Conservation (phyloP, 805 yeast species). For the Wickerhamiella spandovensis region DNA sequence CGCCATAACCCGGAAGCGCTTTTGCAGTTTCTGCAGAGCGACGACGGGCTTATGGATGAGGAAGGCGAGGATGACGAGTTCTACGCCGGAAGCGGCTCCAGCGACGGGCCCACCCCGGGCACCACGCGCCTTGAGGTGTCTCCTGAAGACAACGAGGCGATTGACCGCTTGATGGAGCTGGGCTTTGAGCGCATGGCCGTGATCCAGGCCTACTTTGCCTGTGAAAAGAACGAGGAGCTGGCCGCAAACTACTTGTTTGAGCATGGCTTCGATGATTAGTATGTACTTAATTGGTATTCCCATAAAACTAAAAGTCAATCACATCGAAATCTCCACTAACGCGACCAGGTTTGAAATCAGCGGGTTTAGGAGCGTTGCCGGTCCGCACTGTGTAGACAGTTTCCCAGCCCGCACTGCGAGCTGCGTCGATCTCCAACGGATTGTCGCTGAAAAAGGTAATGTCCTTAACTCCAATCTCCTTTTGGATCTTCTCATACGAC, state of each 20-base stretch:
- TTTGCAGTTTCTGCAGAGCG: conserved; percentile 47
- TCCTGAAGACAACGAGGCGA: conserved; percentile 79
- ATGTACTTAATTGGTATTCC: not conserved
- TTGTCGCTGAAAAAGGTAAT: conserved; percentile 72
- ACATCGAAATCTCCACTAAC: not conserved
- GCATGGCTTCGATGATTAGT: conserved; percentile 21
- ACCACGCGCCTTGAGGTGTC: conserved; percentile 37
- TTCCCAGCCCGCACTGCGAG: conserved; percentile 47
- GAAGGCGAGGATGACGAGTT: conserved; percentile 29
- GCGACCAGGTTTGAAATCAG: not conserved
- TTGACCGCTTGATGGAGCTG: conserved; percentile 74
- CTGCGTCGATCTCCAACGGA: conserved; percentile 64
- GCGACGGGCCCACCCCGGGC: conserved; percentile 12
- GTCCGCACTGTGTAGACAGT: conserved; percentile 53
- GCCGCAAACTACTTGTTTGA: conserved; percentile 83
- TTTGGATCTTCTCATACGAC: conserved; percentile 48
- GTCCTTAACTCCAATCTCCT: conserved; percentile 26
- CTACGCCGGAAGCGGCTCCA: conserved; percentile 29
- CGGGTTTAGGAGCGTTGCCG: conserved; percentile 41
- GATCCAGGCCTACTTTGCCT: conserved; percentile 89
- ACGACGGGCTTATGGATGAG: conserved; percentile 15
- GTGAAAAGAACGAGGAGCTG: conserved; percentile 93
- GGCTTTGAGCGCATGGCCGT: conserved; percentile 85
- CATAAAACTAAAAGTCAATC: not conserved
- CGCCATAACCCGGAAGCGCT: conserved; percentile 70